Base-by-base conservation (phyloP, 176 grass and related monocot species). In the Avena insularis region DNA sequence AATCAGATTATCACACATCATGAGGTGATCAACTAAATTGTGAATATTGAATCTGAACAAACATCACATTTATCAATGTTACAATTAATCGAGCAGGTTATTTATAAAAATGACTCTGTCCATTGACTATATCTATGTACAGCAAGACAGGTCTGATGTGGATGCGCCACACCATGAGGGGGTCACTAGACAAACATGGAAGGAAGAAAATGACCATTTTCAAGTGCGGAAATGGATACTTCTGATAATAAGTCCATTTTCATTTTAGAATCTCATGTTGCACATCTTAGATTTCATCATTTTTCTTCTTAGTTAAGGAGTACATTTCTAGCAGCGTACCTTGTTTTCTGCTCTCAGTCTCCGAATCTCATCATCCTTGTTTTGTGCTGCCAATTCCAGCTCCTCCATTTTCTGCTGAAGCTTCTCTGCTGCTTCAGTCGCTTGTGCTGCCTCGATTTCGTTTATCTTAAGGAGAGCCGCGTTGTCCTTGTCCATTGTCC, bases 381-480 rank as follows among this genome's bases (percentile, higher is more conserved):
- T 67, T 54, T 19, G 77, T 40, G 40, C 57, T 38, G 46, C 75
- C 46, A 66, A 56, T 57, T 77, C 61, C 76, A 90, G 74, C n/a
- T 82, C 53, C 25, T 78, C 70, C 50, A 92, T 47, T 58, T 53
- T 46, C 54, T 77, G n/a, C 45, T 79, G 75, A 71, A 86, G 75
- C 70, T 90, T 86, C 61, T 88, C 43, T 58, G 83, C 86, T 47
- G 79, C 85, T 74, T 94, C 82, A 88, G 67, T 85, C 85, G 82
- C 81, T 68, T 68, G 29, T 36, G 29, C 31, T 17, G 14, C 31
- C 64, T 68, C 29, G 4, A 36, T 14, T 68, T 68, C 31, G 17
- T 68, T 68, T 36, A 68, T 68, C 14, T 15, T 16, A 68, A 68
- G 64, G 31, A 68, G 64, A 1, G 14, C 64, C 14, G 2, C 5